Evolutionary conservation across 23 red algal genomes (phyloP), one percentile per base, ranked within the genome.

Genomic region (Gracilaria domingensis): DNA sequence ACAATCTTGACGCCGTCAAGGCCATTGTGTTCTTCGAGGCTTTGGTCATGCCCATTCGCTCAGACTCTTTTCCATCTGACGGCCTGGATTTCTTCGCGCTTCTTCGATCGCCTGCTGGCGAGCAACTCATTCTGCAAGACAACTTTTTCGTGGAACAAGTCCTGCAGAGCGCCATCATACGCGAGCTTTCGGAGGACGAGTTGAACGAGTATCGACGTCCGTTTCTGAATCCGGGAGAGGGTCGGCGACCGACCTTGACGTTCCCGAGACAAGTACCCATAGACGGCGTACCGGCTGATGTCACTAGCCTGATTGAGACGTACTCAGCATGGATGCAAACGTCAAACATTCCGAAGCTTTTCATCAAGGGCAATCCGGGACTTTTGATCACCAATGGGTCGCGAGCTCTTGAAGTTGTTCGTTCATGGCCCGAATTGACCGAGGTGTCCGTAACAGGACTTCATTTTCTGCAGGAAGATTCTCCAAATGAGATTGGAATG

Each of bases 401-500:
- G 8, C 49, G 36, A 42, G 40, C 53, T 32, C 54, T 65, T 51
- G 25, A 60, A 32, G 12, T 62, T 13, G 85, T 78, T 24, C 34
- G 50, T 34, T 77, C 66, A 8, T 89, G 38, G 38, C 59, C 59
- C 0, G 29, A 65, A 17, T 7, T 62, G 6, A 78, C 66, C 6
- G 70, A 77, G 64, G 56, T 62, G 49, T 60, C 85, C 5, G 85
- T 89, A 1, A 5, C n/a, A 26, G 85, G 85, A 6, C 14, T 89
- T 37, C 85, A 89, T 35, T 89, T 18, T 49, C 12, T 89, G 12
- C 85, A 89, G 30, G 85, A 89, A 71, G 85, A 89, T 55, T 76
- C 85, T 30, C 70, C 85, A 24, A 40, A 75, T 44, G 35, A 60
- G 26, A 89, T 89, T 38, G 71, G 85, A 2, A 66, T 14, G 54